Percentiles rank a stretch among this genome's conserved stretches.
These are phyloP conservation scores for Pichia insulana DNA, from an alignment of 805 yeast species.

Conservation along the genomic window DNA sequence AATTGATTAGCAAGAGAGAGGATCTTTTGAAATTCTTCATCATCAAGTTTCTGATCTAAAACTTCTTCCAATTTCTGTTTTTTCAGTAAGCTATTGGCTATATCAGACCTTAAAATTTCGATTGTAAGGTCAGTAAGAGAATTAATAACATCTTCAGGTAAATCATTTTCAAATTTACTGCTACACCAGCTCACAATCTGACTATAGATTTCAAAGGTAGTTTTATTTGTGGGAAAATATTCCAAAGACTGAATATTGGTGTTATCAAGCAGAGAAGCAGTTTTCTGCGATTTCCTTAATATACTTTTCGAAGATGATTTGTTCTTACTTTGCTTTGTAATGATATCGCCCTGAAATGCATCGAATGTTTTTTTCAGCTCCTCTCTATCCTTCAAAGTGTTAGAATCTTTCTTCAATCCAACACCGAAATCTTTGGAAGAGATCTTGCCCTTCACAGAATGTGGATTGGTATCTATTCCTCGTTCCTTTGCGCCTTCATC, in stretches of 20 bases:
- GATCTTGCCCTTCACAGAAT: conserved; percentile 64
- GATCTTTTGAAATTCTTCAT: conserved; percentile 39
- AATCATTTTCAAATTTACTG: conserved; percentile 51
- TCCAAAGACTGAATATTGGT: conserved; percentile 38
- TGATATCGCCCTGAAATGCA: neutral
- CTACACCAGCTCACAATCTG: conserved; percentile 53
- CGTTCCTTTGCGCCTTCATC: conserved; percentile 31
- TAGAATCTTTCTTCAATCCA: conserved; percentile 14
- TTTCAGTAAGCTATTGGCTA: conserved; percentile 33
- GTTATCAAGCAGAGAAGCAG: conserved; percentile 26
- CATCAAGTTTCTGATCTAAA: conserved; percentile 34
- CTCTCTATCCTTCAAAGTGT: conserved; percentile 11
- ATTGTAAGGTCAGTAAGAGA: conserved; percentile 65
- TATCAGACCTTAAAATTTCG: conserved; percentile 43
- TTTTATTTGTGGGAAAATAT: conserved; percentile 56
- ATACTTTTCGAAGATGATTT: conserved; percentile 4
- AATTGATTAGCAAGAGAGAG: conserved; percentile 36
- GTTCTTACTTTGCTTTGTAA: conserved; percentile 8
- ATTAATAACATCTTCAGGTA: conserved; percentile 62
- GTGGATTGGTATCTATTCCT: conserved; percentile 58
- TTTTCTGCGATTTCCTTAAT: neutral
- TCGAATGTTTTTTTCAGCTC: conserved; percentile 9
- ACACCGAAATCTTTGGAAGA: conserved; percentile 59
- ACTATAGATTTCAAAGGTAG: conserved; percentile 44
- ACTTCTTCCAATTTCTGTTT: conserved; percentile 44